Base-by-base conservation (phyloP, 768 basidiomycete genomes). In the Nidularia pulvinata region DNA sequence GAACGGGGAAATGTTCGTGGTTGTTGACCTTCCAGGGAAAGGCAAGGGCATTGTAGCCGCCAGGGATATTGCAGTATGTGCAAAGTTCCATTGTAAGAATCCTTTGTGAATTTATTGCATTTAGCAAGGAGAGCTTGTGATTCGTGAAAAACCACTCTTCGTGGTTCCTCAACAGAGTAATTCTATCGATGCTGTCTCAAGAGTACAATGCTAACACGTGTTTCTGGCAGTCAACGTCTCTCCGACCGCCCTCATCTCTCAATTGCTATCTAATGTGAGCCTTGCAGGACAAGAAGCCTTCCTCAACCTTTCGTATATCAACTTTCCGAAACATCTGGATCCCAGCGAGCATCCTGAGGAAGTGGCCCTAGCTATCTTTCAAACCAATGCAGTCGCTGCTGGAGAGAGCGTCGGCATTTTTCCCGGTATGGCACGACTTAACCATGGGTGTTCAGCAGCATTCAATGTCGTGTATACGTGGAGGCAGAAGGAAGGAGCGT, bases 381-480 rank as follows among this genome's bases (percentile, higher is more conserved):
- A 85, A 63, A 88, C 86, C 3, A 89, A 88, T 59, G 83, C 82
- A 1, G 81, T 87, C 6, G 68, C 78, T 3, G 78, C 84, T 3
- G 83, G 82, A 1, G 66, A 72, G 1, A 61, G 67, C 16, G 80
- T 81, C 3, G 86, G 85, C 0, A 71, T 89, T n/a, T 88, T 88
- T 63, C 85, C 85, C n/a, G 71, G 64, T 19, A 85, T 83, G 76
- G 84, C 85, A 10, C 73, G 86, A 43, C 57, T 88, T 55, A 89
- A 89, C 58, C 87, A 88, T 56, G 86, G 83, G 0, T 88, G 86
- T 60, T 80, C 85, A 3, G 72, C 77, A 50, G 84, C 84, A 5
- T 88, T 89, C 70, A 88, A 88, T 64, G 75, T 73, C 4, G 82
- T 88, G 10, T 88, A 88, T 60, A 73, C 73, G 0, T 88, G 81